Percentiles rank a stretch among this genome's conserved stretches.
phyloP scores from a whole-genome alignment of 2,329 filamentous ascomycete species.

The Claviceps quebecensis region DNA sequence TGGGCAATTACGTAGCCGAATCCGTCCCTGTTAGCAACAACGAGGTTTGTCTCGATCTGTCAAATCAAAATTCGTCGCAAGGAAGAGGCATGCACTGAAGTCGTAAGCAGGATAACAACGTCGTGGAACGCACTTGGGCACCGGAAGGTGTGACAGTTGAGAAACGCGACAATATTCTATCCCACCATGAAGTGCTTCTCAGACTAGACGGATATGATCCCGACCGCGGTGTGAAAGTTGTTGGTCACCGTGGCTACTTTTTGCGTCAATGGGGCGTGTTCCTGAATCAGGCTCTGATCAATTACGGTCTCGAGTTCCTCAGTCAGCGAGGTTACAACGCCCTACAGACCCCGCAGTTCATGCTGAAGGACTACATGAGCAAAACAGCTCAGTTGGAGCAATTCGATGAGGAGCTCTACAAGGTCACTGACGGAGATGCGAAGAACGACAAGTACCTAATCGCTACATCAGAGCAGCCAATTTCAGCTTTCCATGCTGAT shows the following conservation, averaged over 20 bases:
- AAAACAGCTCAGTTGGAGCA: conserved; percentile 96
- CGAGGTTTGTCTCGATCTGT: conserved; percentile 37
- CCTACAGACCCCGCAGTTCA: conserved; percentile 82
- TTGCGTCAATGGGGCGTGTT: conserved; percentile 80
- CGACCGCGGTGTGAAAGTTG: conserved; percentile 83
- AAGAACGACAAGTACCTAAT: conserved; percentile 71
- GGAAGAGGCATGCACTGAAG: neutral
- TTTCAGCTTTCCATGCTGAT: conserved; percentile 82
- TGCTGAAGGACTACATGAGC: conserved; percentile 90
- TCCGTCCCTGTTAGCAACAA: conserved; percentile 72
- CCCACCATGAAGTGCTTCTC: conserved; percentile 87
- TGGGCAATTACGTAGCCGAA: conserved; percentile 64
- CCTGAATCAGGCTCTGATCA: conserved; percentile 83
- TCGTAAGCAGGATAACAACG: conserved; percentile 56
- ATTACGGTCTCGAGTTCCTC: conserved; percentile 88
- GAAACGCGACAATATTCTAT: conserved; percentile 59
- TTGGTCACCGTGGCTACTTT: conserved; percentile 90
- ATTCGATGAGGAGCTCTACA: conserved; percentile 97
- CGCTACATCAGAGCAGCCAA: conserved; percentile 85
- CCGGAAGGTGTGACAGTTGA: conserved; percentile 61
- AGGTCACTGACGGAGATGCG: conserved; percentile 78
- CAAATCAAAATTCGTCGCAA: neutral
- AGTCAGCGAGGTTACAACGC: conserved; percentile 67
- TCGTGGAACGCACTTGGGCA: conserved; percentile 61
- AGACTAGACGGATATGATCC: conserved; percentile 85